A percentile compares a stretch with the other conserved stretches of the same genome.
Evolutionary conservation across 805 yeast genomes (phyloP).

Genomic region (Yamadazyma sp.): DNA sequence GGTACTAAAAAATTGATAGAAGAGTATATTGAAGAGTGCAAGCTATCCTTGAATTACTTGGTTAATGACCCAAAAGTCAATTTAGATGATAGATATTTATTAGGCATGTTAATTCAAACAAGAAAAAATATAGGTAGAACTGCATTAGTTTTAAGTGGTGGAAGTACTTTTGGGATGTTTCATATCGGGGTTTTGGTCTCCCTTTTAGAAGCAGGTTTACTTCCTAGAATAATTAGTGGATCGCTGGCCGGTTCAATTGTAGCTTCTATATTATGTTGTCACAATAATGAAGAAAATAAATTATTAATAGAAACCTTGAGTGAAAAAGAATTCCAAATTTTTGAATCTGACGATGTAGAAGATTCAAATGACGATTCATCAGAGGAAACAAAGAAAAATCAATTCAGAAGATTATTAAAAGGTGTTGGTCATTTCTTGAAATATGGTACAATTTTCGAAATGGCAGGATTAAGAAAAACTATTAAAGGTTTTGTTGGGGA

Average conservation of each 20-base stretch:
- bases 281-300: slow-evolving; percentile 66
- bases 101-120: slow-evolving; percentile 82
- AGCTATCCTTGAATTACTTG: slow-evolving; percentile 39
- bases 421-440: slow-evolving; percentile 58
- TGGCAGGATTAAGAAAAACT: slow-evolving; percentile 63
- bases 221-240: slow-evolving; percentile 89
- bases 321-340: slow-evolving; percentile 51
- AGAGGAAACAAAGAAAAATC: slow-evolving; percentile 22
- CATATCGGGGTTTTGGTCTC: slow-evolving; percentile 91
- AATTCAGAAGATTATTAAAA: slow-evolving; percentile 46
- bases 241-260: slow-evolving; percentile 95
- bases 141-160: slow-evolving; percentile 93
- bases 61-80: slow-evolving; percentile 35
- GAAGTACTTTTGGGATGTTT: slow-evolving; percentile 88
- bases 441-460: slow-evolving; percentile 88
- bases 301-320: slow-evolving; percentile 59
- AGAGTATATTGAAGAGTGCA: slow-evolving; percentile 79
- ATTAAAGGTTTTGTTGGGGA: slow-evolving; percentile 82
- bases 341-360: slow-evolving; percentile 45
- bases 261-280: slow-evolving; percentile 83
- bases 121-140: slow-evolving; percentile 91
- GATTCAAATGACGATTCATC: slow-evolving; percentile 3
- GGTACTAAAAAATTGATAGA: slow-evolving; percentile 87
- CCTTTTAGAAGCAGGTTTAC: slow-evolving; percentile 63
- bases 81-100: slow-evolving; percentile 64